phyloP scores from a whole-genome alignment of 257 asterid species.

The Cruciata laevipes region DNA sequence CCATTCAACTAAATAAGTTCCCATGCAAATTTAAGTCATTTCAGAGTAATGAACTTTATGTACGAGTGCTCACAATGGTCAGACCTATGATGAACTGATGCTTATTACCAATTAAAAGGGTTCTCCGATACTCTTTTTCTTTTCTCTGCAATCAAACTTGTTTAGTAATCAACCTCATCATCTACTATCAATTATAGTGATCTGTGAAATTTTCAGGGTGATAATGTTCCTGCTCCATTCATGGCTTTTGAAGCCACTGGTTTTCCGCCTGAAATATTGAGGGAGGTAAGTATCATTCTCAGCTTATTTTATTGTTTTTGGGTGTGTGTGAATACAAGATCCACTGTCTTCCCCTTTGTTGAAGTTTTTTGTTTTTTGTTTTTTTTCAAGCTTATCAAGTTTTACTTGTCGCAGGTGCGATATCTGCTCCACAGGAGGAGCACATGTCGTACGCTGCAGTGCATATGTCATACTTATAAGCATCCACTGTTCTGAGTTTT shows the following conservation, averaged over 20 bases:
- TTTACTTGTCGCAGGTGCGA: conserved; percentile 98
- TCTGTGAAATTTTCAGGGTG: conserved; percentile 48
- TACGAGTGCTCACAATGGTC: not conserved
- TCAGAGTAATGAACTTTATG: not conserved
- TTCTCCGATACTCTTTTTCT: not conserved
- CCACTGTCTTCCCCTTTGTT: conserved; percentile 33
- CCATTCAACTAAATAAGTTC: too few species aligned
- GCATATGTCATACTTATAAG: conserved; percentile 68
- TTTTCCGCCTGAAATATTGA: conserved; percentile 69
- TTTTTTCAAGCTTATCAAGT: conserved; percentile 66
- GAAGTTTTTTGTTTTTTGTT: conserved; percentile 36
- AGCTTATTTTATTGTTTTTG: conserved; percentile 20
- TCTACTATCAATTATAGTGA: not conserved
- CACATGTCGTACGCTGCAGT: conserved; percentile 99
- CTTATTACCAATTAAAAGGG: too few species aligned
- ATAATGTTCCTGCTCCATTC: conserved; percentile 72
- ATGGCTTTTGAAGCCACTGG: conserved; percentile 70
- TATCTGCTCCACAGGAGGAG: conserved; percentile 99
- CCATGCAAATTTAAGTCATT: too few species aligned
- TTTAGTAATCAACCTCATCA: too few species aligned
- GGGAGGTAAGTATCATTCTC: conserved; percentile 59
- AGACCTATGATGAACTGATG: not conserved
- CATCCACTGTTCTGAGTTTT: conserved; percentile 78
- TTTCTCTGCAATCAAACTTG: not conserved
- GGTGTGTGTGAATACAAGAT: conserved; percentile 49